A percentile compares a stretch with the other conserved stretches of the same genome.
These are phyloP conservation scores for Silene coronaria DNA, from an alignment of 179 eudicot genomes.

Conservation along the genomic window DNA sequence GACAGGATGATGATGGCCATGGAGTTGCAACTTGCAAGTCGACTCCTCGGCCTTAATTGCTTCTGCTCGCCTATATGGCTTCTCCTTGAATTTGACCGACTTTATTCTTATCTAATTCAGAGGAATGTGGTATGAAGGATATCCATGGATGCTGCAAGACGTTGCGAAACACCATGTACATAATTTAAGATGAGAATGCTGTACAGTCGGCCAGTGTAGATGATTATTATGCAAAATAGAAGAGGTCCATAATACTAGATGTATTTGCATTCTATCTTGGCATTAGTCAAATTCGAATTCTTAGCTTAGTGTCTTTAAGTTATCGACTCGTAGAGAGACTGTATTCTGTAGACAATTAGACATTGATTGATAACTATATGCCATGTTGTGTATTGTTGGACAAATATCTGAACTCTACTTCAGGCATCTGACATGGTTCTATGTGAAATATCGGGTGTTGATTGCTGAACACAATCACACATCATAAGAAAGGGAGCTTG, in stretches of 20 bases:
- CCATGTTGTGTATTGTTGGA: too few species aligned
- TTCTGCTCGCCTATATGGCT: not conserved
- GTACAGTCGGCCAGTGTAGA: slow-evolving; percentile 19
- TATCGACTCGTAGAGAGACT: too few species aligned
- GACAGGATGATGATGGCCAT: slow-evolving; percentile 27
- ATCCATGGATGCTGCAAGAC: not conserved
- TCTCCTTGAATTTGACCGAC: not conserved
- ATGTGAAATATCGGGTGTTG: too few species aligned
- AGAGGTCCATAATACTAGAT: slow-evolving; percentile 1
- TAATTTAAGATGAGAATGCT: slow-evolving; percentile 16
- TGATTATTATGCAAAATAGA: slow-evolving; percentile 9
- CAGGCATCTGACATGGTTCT: too few species aligned
- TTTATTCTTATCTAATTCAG: slow-evolving; percentile 1
- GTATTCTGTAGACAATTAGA: too few species aligned
- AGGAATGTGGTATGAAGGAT: not conserved
- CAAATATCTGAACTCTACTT: too few species aligned
- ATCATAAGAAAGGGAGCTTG: too few species aligned
- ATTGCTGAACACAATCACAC: too few species aligned
- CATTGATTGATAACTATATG: too few species aligned
- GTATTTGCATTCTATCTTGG: not conserved
- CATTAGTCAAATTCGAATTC: slow-evolving; percentile 2
- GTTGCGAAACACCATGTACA: slow-evolving; percentile 3
- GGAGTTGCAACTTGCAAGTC: not conserved
- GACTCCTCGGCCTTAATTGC: not conserved
- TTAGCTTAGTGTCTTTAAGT: too few species aligned